phyloP scores from a whole-genome alignment of 352 stramenopile genomes.

The Phytopythium boreale region DNA sequence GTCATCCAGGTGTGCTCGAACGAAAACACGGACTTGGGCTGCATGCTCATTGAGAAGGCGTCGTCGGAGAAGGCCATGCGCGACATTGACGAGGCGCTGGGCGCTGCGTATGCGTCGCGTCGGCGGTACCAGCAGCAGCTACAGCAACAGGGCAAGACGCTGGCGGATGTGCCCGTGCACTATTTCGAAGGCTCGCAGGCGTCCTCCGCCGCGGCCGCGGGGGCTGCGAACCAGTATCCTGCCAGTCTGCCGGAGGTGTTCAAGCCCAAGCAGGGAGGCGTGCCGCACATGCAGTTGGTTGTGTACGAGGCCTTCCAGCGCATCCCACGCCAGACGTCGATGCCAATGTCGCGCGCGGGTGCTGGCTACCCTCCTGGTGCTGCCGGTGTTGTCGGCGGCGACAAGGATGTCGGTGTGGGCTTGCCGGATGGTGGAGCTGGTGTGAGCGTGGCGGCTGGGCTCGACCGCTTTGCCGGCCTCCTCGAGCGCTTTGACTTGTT shows the following conservation, averaged over 20 bases:
- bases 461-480: slow-evolving; percentile 80
- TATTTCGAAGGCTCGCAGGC: slow-evolving; percentile 70
- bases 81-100: slow-evolving; percentile 96
- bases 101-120: slow-evolving; percentile 76
- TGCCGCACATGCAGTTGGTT: slow-evolving; percentile 92
- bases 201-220: slow-evolving; percentile 24
- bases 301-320: slow-evolving; percentile 99
- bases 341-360: slow-evolving; percentile 68
- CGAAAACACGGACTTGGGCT: slow-evolving; percentile 99
- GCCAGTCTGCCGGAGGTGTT: slow-evolving; percentile 91
- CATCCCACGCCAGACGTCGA: slow-evolving; percentile 89
- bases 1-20: slow-evolving; percentile 97
- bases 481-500: slow-evolving; percentile 89
- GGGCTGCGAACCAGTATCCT: slow-evolving; percentile 52
- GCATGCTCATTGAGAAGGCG: slow-evolving; percentile 99
- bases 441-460: slow-evolving; percentile 63
- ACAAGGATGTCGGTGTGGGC: slow-evolving; percentile 30
- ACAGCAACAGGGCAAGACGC: slow-evolving; percentile 76
- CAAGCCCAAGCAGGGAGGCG: slow-evolving; percentile 91
- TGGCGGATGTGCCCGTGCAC: slow-evolving; percentile 43
- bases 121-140: slow-evolving; percentile 85
- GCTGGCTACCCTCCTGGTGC: slow-evolving; percentile 26
- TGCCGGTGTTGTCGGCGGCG: slow-evolving; percentile 12
- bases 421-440: slow-evolving; percentile 33
- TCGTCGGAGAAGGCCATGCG: slow-evolving; percentile 98